Percentiles rank a stretch among this genome's conserved stretches.
Evolutionary conservation across 768 basidiomycete species (phyloP).

Genomic region (Sarcomyxa edulis): DNA sequence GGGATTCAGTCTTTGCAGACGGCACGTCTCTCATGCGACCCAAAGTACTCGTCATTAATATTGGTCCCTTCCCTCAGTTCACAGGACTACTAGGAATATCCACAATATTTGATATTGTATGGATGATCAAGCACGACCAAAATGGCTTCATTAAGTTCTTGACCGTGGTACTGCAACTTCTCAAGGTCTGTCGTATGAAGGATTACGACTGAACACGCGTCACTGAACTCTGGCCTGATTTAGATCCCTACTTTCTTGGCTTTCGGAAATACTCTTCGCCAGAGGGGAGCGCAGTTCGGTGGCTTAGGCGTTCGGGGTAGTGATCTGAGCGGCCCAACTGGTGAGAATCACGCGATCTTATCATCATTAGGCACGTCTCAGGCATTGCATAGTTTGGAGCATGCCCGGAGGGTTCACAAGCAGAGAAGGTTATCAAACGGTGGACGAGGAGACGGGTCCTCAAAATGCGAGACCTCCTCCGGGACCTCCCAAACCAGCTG

Average conservation of each 20-base stretch:
- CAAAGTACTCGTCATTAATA: conserved; percentile 1
- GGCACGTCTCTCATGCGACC: conserved; percentile 16
- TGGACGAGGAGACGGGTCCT: conserved; percentile 43
- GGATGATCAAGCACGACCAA: conserved; percentile 56
- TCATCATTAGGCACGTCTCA: background rate
- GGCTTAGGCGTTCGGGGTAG: conserved; percentile 40
- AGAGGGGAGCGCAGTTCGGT: conserved; percentile 51
- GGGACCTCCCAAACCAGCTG: conserved; percentile 9
- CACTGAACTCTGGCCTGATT: background rate
- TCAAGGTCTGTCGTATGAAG: conserved; percentile 41
- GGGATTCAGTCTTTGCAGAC: conserved; percentile 58
- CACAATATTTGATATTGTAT: conserved; percentile 63
- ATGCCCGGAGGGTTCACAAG: conserved; percentile 74
- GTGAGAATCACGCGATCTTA: conserved; percentile 23
- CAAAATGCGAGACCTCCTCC: conserved; percentile 19
- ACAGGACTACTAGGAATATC: conserved; percentile 58
- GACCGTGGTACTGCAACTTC: conserved; percentile 45
- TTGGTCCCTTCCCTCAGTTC: conserved; percentile 40
- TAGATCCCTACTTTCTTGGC: conserved; percentile 60
- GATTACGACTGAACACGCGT: background rate
- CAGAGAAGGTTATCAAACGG: conserved; percentile 57
- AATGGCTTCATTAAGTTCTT: conserved; percentile 51
- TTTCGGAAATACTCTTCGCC: conserved; percentile 46
- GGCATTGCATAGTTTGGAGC: conserved; percentile 52
- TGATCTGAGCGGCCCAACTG: conserved; percentile 52